phyloP scores from a whole-genome alignment of 2,329 filamentous ascomycete species.

The Verticillium tricorpus region DNA sequence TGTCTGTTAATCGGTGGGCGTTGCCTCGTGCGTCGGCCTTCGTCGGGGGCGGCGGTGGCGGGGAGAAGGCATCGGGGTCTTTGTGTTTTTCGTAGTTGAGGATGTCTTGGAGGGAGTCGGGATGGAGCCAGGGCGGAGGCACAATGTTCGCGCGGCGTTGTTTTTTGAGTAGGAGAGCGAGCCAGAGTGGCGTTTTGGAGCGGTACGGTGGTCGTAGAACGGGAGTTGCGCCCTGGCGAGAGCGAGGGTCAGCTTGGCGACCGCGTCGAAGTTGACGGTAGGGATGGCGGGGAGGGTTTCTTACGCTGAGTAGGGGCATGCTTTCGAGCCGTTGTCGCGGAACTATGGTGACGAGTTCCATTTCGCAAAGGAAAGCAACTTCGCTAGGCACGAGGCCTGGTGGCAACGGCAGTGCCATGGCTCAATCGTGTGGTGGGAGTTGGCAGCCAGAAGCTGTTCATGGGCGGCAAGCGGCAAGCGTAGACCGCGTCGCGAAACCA shows the following conservation, averaged over 20 bases:
- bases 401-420: conserved; percentile 47
- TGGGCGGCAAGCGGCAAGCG: background rate
- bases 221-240: conserved; percentile 67
- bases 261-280: conserved; percentile 9
- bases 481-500: background rate
- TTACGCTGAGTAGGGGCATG: conserved; percentile 79
- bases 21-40: conserved; percentile 42
- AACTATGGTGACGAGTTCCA: conserved; percentile 91
- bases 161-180: conserved; percentile 89
- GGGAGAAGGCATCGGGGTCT: conserved; percentile 68
- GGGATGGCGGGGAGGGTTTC: conserved; percentile 30
- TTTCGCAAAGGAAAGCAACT: conserved; percentile 92
- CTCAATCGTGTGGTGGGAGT: background rate
- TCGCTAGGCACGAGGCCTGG: conserved; percentile 72
- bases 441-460: background rate
- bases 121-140: conserved; percentile 82
- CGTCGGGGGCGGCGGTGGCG: conserved; percentile 63
- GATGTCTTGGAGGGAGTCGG: conserved; percentile 69
- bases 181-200: conserved; percentile 80
- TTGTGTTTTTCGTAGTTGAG: conserved; percentile 75
- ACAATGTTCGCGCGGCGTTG: conserved; percentile 91
- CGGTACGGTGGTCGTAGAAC: conserved; percentile 77
- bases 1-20: conserved; percentile 27
- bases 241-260: background rate
- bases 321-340: conserved; percentile 86